Evolutionary conservation across 805 yeast species (phyloP).

Genomic region (Candida corydali): DNA sequence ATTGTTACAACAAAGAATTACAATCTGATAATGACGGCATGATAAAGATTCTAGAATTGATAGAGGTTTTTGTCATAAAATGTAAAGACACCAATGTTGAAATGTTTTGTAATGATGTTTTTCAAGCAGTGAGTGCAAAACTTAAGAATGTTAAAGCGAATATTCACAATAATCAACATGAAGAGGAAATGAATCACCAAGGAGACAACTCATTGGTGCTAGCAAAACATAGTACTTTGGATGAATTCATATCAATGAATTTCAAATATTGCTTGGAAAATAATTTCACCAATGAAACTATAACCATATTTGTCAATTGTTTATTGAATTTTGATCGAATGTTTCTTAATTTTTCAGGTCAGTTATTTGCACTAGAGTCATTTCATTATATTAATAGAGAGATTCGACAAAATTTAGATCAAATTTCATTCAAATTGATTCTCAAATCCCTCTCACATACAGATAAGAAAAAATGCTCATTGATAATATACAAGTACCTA

Average conservation of each 20-base stretch:
- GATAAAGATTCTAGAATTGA: constrained; percentile 26
- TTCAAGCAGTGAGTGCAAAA: constrained; percentile 25
- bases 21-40: constrained; percentile 18
- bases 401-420: constrained; percentile 18
- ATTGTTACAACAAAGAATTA: constrained; percentile 22
- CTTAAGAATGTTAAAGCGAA: constrained; percentile 17
- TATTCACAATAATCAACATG: neutral
- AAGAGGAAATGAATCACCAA: neutral
- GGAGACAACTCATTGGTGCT: constrained; percentile 9
- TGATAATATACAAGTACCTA: constrained; percentile 19
- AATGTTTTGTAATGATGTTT: constrained; percentile 24
- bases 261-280: constrained; percentile 16
- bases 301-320: constrained; percentile 31
- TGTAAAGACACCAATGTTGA: constrained; percentile 7
- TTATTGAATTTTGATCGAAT: constrained; percentile 29
- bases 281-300: constrained; percentile 13
- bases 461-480: constrained; percentile 25
- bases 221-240: constrained; percentile 23
- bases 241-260: constrained; percentile 20
- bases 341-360: constrained; percentile 33
- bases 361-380: constrained; percentile 16
- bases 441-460: constrained; percentile 23
- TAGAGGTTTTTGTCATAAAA: constrained; percentile 20
- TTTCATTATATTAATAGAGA: constrained; percentile 14
- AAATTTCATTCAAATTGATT: constrained; percentile 28